phyloP scores from a whole-genome alignment of 1,284 basidiomycete genomes.

The Hypsizygus ulmarius region DNA sequence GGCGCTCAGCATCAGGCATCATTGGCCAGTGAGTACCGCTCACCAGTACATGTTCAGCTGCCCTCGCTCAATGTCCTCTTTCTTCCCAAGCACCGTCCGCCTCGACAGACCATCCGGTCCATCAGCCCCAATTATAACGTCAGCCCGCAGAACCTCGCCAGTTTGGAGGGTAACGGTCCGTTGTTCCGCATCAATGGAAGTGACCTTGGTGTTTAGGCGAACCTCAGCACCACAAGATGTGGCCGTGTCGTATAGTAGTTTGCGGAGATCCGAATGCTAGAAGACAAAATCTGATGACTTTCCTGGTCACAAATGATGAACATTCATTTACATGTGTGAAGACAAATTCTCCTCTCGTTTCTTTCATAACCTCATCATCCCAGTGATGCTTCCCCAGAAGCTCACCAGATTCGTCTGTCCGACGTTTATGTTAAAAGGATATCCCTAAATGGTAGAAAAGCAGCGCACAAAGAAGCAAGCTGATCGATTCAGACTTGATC shows the following conservation, averaged over 20 bases:
- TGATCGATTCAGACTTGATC: constrained; percentile 36
- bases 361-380: constrained; percentile 50
- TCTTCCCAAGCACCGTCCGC: constrained; percentile 24
- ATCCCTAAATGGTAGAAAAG: constrained; percentile 5
- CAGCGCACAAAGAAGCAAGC: constrained; percentile 36
- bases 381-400: constrained; percentile 48
- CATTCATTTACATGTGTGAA: constrained; percentile 42
- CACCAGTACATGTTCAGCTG: constrained; percentile 45
- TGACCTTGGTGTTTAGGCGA: constrained; percentile 39
- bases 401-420: constrained; percentile 40
- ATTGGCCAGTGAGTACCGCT: constrained; percentile 14
- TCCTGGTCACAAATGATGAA: not conserved
- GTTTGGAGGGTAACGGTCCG: constrained; percentile 40
- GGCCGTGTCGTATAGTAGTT: constrained; percentile 44
- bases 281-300: not conserved
- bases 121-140: constrained; percentile 68
- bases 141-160: constrained; percentile 46
- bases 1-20: constrained; percentile 5
- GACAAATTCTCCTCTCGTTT: constrained; percentile 52
- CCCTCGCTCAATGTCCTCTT: constrained; percentile 22
- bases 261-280: constrained; percentile 41
- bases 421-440: constrained; percentile 1
- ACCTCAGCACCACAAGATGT: constrained; percentile 41
- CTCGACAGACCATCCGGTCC: constrained; percentile 42
- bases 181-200: constrained; percentile 34